A percentile compares a stretch with the other conserved stretches of the same genome.
phyloP scores from a whole-genome alignment of 371 early-diverging fungal genomes.

The Synchytrium microbalum region DNA sequence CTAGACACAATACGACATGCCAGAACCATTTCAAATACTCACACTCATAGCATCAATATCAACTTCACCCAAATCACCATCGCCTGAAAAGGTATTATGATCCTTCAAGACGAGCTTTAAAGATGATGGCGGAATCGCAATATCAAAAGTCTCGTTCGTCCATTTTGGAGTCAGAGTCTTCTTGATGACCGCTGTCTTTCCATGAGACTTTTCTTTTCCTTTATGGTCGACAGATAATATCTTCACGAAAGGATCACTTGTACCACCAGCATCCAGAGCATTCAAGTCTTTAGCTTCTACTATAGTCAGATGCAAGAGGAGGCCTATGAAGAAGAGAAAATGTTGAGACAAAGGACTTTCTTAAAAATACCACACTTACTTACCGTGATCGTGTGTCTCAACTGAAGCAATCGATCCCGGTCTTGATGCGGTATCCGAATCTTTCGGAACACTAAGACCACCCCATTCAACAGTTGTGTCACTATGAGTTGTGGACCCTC shows the following conservation, averaged over 20 bases:
- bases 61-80: conserved; percentile 8
- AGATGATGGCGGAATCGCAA: conserved; percentile 17
- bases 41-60: conserved; percentile 3
- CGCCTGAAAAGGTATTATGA: conserved; percentile 18
- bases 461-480: background rate
- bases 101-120: conserved; percentile 27
- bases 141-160: conserved; percentile 19
- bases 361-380: background rate
- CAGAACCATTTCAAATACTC: no score
- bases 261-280: conserved; percentile 32
- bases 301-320: conserved; percentile 15
- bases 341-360: background rate
- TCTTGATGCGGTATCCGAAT: background rate
- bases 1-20: no score
- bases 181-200: conserved; percentile 36
- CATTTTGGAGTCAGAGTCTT: conserved; percentile 30
- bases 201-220: conserved; percentile 23
- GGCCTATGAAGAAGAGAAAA: background rate
- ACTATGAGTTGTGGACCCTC: no score
- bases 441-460: background rate
- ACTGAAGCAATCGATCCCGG: background rate
- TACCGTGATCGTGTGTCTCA: background rate
- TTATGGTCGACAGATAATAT: conserved; percentile 18
- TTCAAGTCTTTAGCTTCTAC: conserved; percentile 28
- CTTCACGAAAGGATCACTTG: conserved; percentile 5